phyloP scores from a whole-genome alignment of 164 flowering plant species.

The Chimonanthus praecox region DNA sequence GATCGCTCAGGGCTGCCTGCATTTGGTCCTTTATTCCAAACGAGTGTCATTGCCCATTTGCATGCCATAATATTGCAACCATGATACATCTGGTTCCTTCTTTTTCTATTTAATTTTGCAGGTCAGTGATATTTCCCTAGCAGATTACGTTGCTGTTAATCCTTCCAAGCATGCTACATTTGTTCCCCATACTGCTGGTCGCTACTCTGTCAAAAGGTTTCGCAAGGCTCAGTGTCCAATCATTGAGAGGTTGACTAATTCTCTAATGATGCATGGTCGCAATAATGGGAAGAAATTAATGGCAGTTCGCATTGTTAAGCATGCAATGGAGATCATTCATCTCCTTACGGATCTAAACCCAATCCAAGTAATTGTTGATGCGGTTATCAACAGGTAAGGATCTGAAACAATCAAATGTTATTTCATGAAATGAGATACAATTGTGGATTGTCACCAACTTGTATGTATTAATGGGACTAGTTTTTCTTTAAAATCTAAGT shows the following conservation, averaged over 20 bases:
- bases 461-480: no score
- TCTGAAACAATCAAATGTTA: no score
- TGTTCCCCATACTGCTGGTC: constrained; percentile 31
- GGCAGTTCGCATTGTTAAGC: constrained; percentile 36
- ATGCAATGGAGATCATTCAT: constrained; percentile 37
- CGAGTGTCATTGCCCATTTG: no score
- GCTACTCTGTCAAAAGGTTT: constrained; percentile 31
- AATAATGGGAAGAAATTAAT: constrained; percentile 35
- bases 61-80: no score
- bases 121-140: constrained; percentile 27
- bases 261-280: constrained; percentile 38
- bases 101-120: constrained; percentile 3
- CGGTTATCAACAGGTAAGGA: constrained; percentile 29
- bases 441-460: no score
- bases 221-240: constrained; percentile 34
- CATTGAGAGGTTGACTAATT: constrained; percentile 37
- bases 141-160: constrained; percentile 22
- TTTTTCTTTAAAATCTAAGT: no score
- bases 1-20: no score
- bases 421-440: no score
- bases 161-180: constrained; percentile 27
- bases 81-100: no score
- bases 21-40: no score
- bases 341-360: constrained; percentile 31
- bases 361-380: constrained; percentile 35